phyloP scores from a whole-genome alignment of 371 early-diverging fungal species.

The Mucor mucedo region DNA sequence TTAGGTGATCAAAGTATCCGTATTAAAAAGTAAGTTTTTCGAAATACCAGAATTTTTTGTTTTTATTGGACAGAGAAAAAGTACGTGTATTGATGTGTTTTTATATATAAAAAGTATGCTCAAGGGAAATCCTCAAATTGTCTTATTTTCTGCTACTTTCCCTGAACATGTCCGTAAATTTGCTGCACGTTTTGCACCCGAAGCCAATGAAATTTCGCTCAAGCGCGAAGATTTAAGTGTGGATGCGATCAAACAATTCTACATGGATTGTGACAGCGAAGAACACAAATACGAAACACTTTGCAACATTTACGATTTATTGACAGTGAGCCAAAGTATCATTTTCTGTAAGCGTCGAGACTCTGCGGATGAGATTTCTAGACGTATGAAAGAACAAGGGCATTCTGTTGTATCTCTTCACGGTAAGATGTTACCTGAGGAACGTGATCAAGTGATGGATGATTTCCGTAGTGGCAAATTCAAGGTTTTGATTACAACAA shows the following conservation, averaged over 20 bases:
- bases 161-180: conserved; percentile 82
- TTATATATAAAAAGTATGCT: conserved; percentile 45
- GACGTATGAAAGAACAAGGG: conserved; percentile 78
- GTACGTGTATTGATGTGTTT: neutral
- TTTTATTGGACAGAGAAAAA: too few species aligned
- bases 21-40: conserved; percentile 71
- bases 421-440: conserved; percentile 77
- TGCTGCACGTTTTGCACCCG: conserved; percentile 81
- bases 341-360: conserved; percentile 91
- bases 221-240: conserved; percentile 95
- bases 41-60: too few species aligned
- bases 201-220: conserved; percentile 87
- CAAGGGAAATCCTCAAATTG: conserved; percentile 74
- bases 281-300: conserved; percentile 88
- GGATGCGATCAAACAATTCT: conserved; percentile 96
- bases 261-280: conserved; percentile 88
- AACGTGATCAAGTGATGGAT: conserved; percentile 91
- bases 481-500: conserved; percentile 96
- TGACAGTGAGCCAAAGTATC: conserved; percentile 97
- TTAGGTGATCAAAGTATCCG: conserved; percentile 87
- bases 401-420: conserved; percentile 86
- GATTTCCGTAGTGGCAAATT: conserved; percentile 87
- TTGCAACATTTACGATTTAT: conserved; percentile 85
- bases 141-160: conserved; percentile 98
- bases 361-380: conserved; percentile 80